Evolutionary conservation across 1,139 yeast genomes (phyloP), one percentile per base, ranked within the genome.

Genomic region (Groenewaldozyma sp.): DNA sequence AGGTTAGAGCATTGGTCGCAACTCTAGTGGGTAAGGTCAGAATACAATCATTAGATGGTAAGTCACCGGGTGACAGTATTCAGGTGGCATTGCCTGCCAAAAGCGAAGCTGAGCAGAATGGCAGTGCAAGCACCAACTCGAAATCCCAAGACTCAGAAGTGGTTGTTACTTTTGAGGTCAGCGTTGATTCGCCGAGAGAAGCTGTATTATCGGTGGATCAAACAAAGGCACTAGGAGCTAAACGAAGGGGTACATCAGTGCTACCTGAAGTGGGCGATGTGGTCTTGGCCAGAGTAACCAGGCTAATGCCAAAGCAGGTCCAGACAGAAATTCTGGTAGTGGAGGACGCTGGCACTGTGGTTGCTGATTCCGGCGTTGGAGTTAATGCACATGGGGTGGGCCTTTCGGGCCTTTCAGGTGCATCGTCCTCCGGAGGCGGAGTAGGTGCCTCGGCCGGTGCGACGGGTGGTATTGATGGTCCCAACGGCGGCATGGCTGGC

Each of bases 251-350:
- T 18, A 52, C 54, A 37, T 62, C 63, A 21, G 67, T 68, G 43
- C 66, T 91, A 41, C 97, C 98, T 3, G 75, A 76, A 47, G 95
- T 86, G 48, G 82, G 84, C 33, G 95, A 88, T 57, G 61, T 80
- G 11, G 96, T 93, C 2, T 65, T 91, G 19, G 87, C 86, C 0
- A 70, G 78, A 40, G 82, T 91, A 21, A 77, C 81, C 14, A 73
- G 79, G 50, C 71, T 91, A 35, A 70, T 73, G 14, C 64, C 71
- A 19, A 75, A 73, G 46, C 93, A 88, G 59, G 94, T 93, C 3
- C 73, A 70, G 54, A 81, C 87, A 38, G 96, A 87, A 53, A 83
- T 91, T 32, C 59, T 91, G 35, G 82, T 87, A 2, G 81, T 87
- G 5, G 94, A 86, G 50, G 75, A 75, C 20, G 64, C 66, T 36